Conservation (phyloP, 345 rosid genomes). For the Excoecaria agallocha region DNA sequence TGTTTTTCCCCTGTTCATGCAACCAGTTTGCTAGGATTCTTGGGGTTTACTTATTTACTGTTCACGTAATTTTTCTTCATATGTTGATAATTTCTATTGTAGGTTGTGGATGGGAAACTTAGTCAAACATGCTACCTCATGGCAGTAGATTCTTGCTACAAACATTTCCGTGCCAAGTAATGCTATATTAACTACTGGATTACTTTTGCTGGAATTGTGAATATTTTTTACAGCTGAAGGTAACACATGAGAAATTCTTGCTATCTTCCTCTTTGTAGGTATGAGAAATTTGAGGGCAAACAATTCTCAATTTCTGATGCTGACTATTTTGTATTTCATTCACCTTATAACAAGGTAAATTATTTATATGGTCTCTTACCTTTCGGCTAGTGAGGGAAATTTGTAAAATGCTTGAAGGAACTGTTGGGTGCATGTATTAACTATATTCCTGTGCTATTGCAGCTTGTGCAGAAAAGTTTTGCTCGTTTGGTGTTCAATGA, state of each 20-base stretch:
- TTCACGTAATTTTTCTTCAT: background rate
- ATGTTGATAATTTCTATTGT: slow-evolving; percentile 20
- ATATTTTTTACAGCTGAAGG: slow-evolving; percentile 3
- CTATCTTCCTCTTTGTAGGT: slow-evolving; percentile 44
- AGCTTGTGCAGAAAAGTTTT: slow-evolving; percentile 99
- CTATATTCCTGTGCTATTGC: slow-evolving; percentile 31
- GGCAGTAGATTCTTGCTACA: slow-evolving; percentile 96
- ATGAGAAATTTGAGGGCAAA: slow-evolving; percentile 77
- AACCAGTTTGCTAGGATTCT: background rate
- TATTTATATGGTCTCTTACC: background rate
- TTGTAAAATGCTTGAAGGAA: slow-evolving; percentile 1
- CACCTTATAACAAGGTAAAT: slow-evolving; percentile 96
- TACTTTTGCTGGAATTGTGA: slow-evolving; percentile 4
- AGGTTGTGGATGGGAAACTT: slow-evolving; percentile 99
- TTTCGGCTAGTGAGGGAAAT: background rate
- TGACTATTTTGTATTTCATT: slow-evolving; percentile 84
- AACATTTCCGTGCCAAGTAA: slow-evolving; percentile 76
- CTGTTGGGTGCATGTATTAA: slow-evolving; percentile 3
- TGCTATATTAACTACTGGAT: slow-evolving; percentile 16
- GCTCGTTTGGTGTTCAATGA: slow-evolving; percentile 85
- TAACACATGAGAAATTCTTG: slow-evolving; percentile 8
- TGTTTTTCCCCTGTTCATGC: background rate
- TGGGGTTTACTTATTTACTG: background rate
- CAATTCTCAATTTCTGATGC: slow-evolving; percentile 78
- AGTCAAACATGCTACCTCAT: slow-evolving; percentile 98